phyloP scores from a whole-genome alignment of 768 basidiomycete genomes.

The Exsudoporus frostii region DNA sequence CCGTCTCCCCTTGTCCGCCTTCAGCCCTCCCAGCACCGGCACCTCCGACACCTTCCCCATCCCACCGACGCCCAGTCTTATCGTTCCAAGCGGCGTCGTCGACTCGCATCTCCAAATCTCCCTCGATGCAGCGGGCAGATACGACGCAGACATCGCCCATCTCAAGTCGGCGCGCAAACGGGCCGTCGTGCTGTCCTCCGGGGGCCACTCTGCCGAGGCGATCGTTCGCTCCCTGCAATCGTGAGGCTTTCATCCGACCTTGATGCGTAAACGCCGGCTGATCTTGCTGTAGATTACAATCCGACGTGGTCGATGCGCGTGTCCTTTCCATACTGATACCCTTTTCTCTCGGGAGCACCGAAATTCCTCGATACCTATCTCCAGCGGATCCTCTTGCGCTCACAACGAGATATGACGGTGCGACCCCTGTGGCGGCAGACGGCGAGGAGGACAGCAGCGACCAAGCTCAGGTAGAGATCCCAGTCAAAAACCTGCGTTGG shows the following conservation, averaged over 20 bases:
- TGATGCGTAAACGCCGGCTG: not conserved
- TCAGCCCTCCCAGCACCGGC: slow-evolving; percentile 67
- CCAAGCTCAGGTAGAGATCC: slow-evolving; percentile 32
- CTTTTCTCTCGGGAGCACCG: slow-evolving; percentile 51
- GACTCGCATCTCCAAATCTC: slow-evolving; percentile 62
- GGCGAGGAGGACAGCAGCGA: slow-evolving; percentile 16
- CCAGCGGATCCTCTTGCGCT: slow-evolving; percentile 33
- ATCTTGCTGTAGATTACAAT: slow-evolving; percentile 17
- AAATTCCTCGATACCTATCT: slow-evolving; percentile 37
- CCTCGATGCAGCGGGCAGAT: slow-evolving; percentile 17
- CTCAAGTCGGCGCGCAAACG: slow-evolving; percentile 47
- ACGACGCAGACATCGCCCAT: slow-evolving; percentile 38
- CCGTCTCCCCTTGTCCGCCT: slow-evolving; percentile 71
- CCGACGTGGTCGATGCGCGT: slow-evolving; percentile 27
- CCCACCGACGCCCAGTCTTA: slow-evolving; percentile 62
- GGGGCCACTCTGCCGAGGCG: slow-evolving; percentile 34
- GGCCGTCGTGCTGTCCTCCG: slow-evolving; percentile 58
- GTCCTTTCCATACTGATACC: slow-evolving; percentile 61
- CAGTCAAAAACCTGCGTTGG: slow-evolving; percentile 58
- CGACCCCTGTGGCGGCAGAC: slow-evolving; percentile 36
- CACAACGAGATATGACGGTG: slow-evolving; percentile 51
- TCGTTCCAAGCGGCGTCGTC: slow-evolving; percentile 60
- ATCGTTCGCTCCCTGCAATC: slow-evolving; percentile 41
- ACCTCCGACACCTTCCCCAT: slow-evolving; percentile 65
- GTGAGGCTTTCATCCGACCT: slow-evolving; percentile 25